Base-by-base conservation (phyloP, 768 basidiomycete genomes). In the Russula foetens region DNA sequence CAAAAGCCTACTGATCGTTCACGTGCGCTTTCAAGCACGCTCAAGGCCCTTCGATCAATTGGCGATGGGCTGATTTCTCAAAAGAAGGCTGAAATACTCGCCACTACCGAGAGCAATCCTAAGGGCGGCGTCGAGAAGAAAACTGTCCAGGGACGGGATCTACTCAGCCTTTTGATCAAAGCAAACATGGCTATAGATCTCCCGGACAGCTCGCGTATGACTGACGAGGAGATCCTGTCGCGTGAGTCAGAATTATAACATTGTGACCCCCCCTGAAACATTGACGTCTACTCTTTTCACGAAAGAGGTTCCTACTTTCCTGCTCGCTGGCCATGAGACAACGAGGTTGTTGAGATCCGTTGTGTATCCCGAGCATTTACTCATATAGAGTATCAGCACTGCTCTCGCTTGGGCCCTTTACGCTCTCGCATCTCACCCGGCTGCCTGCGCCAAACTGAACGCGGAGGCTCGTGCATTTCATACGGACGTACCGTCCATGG, bases 151-250 rank as follows among this genome's bases (percentile, higher is more conserved):
- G 75, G 75, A 21, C 77, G 81, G 17, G 86, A 88, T 71, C 67
- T 89, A 3, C 72, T 88, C 3, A 82, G 81, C 0, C 66, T 86
- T 26, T 73, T 88, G 4, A 73, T 88, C 45, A 76, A 77, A 59
- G 85, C 86, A 4, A 89, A 88, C 67, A 79, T 84, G 73, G 79
- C 82, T 0, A 79, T 77, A 0, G 83, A 88, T 67, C 64, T 84
- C 6, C 78, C 80, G 0, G 78, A 79, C 7, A 73, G 65, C 46
- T 84, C 85, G 67, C 73, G 73, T 39, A 72, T 89, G 72, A 77
- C 77, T 0, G 87, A 90, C 57, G 76, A 77, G 31, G 86, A 88
- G 60, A 82, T 89, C 17, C 60, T 85, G 2, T 74, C 75, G 6
- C 81, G 78, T 85, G 64, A 59, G 82, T 73, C 39, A 29, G 3